Conservation (phyloP, 129 eudicot genomes). For the Logfia minima region DNA sequence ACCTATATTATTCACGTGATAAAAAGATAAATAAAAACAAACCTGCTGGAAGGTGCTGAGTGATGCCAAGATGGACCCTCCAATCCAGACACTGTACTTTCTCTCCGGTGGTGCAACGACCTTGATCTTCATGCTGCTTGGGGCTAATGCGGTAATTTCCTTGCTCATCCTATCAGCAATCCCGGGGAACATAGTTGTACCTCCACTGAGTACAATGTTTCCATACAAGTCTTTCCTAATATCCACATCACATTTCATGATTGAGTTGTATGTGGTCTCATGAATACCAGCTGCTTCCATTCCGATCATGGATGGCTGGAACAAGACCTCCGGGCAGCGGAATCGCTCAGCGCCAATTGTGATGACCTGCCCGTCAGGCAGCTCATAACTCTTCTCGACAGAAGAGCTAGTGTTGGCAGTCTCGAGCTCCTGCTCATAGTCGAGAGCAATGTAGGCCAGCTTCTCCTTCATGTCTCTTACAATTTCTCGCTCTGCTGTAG, state of each 20-base stretch:
- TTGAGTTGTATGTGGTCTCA: conserved; percentile 74
- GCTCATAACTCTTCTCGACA: conserved; percentile 73
- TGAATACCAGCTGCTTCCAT: conserved; percentile 87
- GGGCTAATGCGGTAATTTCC: conserved; percentile 75
- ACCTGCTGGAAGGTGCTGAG: conserved; percentile 94
- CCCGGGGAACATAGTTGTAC: conserved; percentile 77
- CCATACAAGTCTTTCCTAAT: conserved; percentile 77
- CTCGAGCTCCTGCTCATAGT: conserved; percentile 76
- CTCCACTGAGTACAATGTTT: conserved; percentile 81
- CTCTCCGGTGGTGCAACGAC: conserved; percentile 81
- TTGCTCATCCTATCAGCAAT: conserved; percentile 87
- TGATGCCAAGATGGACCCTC: conserved; percentile 76
- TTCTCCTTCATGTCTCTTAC: conserved; percentile 78
- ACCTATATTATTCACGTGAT: neutral
- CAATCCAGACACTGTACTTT: conserved; percentile 83
- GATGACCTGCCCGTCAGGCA: conserved; percentile 78
- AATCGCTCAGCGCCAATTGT: conserved; percentile 73
- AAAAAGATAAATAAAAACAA: neutral
- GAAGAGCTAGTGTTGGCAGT: conserved; percentile 63
- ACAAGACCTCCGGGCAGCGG: conserved; percentile 75
- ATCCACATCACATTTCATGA: conserved; percentile 84
- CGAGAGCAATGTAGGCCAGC: conserved; percentile 71
- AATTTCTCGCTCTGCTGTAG: conserved; percentile 82
- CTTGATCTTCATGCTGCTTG: conserved; percentile 85
- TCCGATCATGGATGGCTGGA: conserved; percentile 68